phyloP scores from a whole-genome alignment of 2,329 filamentous ascomycete genomes.

The Fusarium mexicanum region DNA sequence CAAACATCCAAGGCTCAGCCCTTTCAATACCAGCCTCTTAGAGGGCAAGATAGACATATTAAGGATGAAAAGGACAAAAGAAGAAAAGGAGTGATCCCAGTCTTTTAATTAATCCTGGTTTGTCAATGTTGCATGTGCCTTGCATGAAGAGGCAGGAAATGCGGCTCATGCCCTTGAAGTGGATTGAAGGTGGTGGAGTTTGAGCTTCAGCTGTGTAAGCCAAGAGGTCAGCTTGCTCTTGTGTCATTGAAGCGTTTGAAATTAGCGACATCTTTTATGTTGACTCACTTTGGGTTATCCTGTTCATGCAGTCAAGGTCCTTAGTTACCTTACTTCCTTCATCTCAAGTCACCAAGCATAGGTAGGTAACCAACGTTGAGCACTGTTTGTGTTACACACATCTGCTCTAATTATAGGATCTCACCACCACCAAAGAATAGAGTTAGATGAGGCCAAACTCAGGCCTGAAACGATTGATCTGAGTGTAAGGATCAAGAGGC shows the following conservation, averaged over 20 bases:
- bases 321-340: too few relatives aligned
- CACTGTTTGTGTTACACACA: background rate
- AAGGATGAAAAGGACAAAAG: background rate
- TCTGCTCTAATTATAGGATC: background rate
- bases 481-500: background rate
- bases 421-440: background rate
- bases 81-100: background rate
- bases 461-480: slow-evolving; percentile 4
- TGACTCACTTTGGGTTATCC: background rate
- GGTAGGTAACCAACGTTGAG: background rate
- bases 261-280: background rate
- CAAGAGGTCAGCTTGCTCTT: slow-evolving; percentile 1
- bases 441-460: background rate
- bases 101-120: background rate
- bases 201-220: slow-evolving; percentile 1
- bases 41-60: slow-evolving; percentile 1
- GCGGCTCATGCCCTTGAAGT: slow-evolving; percentile 22
- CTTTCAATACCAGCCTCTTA: slow-evolving; percentile 21
- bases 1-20: background rate
- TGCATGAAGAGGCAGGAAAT: slow-evolving; percentile 26
- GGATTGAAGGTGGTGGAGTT: slow-evolving; percentile 12
- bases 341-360: background rate
- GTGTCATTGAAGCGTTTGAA: background rate
- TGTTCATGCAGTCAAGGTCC: background rate
- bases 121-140: slow-evolving; percentile 21